phyloP scores from a whole-genome alignment of 495 filamentous ascomycete species.

The Podospora sp. region DNA sequence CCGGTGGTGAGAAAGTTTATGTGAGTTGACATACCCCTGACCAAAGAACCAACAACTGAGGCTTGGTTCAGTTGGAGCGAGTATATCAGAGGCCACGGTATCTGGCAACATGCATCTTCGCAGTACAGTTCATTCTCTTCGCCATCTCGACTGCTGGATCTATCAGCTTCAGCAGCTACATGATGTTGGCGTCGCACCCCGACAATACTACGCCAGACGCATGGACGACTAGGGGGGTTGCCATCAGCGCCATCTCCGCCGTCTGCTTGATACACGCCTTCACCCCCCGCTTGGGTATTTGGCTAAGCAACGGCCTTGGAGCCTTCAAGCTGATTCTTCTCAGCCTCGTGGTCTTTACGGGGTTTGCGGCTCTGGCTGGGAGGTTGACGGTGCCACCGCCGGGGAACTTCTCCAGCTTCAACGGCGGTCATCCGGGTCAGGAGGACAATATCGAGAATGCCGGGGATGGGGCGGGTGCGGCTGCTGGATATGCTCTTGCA shows the following conservation, averaged over 20 bases:
- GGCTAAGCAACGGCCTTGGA: constrained; percentile 62
- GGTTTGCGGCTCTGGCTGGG: constrained; percentile 49
- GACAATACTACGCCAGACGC: constrained; percentile 17
- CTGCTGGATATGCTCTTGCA: constrained; percentile 55
- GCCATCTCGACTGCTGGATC: constrained; percentile 39
- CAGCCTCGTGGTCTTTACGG: constrained; percentile 60
- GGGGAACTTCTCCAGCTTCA: constrained; percentile 54
- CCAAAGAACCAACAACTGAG: constrained; percentile 2
- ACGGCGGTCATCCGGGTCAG: constrained; percentile 27
- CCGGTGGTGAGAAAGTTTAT: constrained; percentile 42
- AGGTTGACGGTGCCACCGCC: constrained; percentile 21
- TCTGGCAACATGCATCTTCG: constrained; percentile 41
- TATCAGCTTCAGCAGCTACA: constrained; percentile 39
- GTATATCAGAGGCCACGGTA: constrained; percentile 39
- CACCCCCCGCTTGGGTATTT: constrained; percentile 63
- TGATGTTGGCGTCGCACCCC: constrained; percentile 30
- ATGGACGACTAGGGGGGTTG: constrained; percentile 39
- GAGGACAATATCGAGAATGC: constrained; percentile 7
- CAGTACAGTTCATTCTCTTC: constrained; percentile 46
- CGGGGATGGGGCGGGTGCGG: constrained; percentile 11
- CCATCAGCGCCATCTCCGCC: constrained; percentile 48
- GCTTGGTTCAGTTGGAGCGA: constrained; percentile 30
- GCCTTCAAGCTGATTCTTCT: constrained; percentile 66
- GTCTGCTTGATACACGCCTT: constrained; percentile 62
- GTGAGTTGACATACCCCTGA: constrained; percentile 20